These are phyloP conservation scores for Phytopythium boreale DNA, from an alignment of 352 stramenopile species.

Conservation along the genomic window DNA sequence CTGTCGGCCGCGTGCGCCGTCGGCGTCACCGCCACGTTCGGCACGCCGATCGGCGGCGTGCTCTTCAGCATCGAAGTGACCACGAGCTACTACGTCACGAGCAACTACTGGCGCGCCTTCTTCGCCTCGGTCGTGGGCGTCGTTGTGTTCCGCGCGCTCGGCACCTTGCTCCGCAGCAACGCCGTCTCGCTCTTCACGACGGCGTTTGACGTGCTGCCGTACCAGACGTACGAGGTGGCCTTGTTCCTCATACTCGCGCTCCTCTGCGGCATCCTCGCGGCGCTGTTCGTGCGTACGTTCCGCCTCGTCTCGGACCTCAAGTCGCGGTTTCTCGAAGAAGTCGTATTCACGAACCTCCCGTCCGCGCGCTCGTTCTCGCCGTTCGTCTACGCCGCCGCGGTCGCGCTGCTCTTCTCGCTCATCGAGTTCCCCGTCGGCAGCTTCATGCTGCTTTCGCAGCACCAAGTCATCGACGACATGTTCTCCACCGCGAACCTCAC, in stretches of 20 bases:
- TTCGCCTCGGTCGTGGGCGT: constrained; percentile 84
- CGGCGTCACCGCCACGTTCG: constrained; percentile 78
- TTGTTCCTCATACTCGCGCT: constrained; percentile 80
- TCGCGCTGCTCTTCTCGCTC: constrained; percentile 64
- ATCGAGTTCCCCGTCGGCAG: constrained; percentile 72
- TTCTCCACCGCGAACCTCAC: constrained; percentile 68
- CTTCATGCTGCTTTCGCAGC: constrained; percentile 78
- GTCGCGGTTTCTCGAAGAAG: constrained; percentile 28
- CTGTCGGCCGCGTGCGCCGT: constrained; percentile 66
- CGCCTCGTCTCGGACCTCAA: constrained; percentile 48
- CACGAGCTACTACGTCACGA: constrained; percentile 85
- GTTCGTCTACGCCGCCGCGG: constrained; percentile 65
- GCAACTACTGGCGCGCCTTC: constrained; percentile 90
- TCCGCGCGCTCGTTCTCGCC: constrained; percentile 28
- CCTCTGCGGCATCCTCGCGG: constrained; percentile 80
- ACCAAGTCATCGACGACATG: constrained; percentile 85
- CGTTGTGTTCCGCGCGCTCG: constrained; percentile 80
- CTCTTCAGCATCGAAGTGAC: constrained; percentile 86
- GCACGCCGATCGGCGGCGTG: constrained; percentile 69
- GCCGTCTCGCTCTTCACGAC: constrained; percentile 80
- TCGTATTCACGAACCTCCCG: constrained; percentile 24
- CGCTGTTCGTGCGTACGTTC: constrained; percentile 73
- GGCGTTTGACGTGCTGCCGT: constrained; percentile 65
- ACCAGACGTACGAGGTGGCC: constrained; percentile 67
- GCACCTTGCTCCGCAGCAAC: constrained; percentile 52